Conservation (phyloP, 2,329 filamentous ascomycete species). For the Zymoseptoria pseudotritici region DNA sequence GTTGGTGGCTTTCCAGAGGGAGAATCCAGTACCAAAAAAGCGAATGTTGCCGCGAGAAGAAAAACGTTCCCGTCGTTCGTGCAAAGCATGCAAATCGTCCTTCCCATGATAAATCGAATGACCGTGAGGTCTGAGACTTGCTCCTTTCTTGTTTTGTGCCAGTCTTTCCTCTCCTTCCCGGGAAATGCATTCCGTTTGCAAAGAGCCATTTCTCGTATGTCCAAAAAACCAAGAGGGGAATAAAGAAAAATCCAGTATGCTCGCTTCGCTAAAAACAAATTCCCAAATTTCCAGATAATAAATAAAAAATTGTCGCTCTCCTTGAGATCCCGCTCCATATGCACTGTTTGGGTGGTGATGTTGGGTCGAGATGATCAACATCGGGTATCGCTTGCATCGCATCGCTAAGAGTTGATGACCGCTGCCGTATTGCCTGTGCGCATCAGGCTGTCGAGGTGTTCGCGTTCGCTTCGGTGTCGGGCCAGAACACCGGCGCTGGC, state of each 20-base stretch:
- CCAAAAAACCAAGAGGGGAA: slow-evolving; percentile 2
- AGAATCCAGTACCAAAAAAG: background rate
- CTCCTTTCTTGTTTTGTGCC: slow-evolving; percentile 5
- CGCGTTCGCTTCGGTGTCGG: slow-evolving; percentile 28
- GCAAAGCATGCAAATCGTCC: slow-evolving; percentile 5
- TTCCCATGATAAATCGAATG: slow-evolving; percentile 6
- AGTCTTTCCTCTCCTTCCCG: background rate
- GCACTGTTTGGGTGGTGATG: slow-evolving; percentile 29
- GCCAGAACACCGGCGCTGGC: slow-evolving; percentile 36
- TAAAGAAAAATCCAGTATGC: slow-evolving; percentile 11
- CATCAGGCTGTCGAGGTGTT: slow-evolving; percentile 27
- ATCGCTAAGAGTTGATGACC: slow-evolving; percentile 31
- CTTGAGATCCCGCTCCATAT: slow-evolving; percentile 47
- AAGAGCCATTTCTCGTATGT: slow-evolving; percentile 4
- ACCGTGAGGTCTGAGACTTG: slow-evolving; percentile 11
- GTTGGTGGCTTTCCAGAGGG: background rate
- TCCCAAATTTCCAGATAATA: slow-evolving; percentile 8
- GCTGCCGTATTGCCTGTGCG: slow-evolving; percentile 34
- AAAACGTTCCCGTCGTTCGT: background rate
- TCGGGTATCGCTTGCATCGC: slow-evolving; percentile 34
- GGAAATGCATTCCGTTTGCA: slow-evolving; percentile 6
- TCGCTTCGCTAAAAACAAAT: slow-evolving; percentile 12
- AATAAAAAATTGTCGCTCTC: slow-evolving; percentile 25
- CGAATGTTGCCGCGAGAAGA: background rate
- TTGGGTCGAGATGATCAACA: slow-evolving; percentile 31